Conservation (phyloP, 2,329 filamentous ascomycete genomes). For the Alternaria consortialis region DNA sequence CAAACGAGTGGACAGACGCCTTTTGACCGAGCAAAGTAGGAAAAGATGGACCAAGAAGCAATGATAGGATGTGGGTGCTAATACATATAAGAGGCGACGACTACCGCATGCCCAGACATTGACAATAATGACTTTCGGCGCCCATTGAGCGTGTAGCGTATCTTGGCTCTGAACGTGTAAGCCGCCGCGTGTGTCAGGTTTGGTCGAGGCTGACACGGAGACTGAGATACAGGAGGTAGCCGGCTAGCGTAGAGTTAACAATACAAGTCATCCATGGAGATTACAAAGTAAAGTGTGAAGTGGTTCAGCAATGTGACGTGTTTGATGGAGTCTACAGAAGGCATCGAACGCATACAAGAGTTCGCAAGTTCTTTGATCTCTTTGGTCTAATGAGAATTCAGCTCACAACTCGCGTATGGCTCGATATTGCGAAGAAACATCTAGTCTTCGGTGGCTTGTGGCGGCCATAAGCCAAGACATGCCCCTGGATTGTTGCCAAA, state of each 20-base stretch:
- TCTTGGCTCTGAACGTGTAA: slow-evolving; percentile 21
- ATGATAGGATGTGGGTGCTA: neutral
- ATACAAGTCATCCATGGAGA: neutral
- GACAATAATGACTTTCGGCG: slow-evolving; percentile 4
- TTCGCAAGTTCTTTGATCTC: neutral
- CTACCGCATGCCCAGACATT: slow-evolving; percentile 11
- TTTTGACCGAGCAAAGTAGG: slow-evolving; percentile 18
- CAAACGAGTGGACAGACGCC: slow-evolving; percentile 27
- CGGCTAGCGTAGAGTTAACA: neutral
- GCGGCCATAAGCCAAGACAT: slow-evolving; percentile 9
- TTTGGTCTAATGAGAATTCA: neutral
- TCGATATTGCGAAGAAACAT: neutral
- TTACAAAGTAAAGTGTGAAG: neutral
- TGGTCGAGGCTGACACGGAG: slow-evolving; percentile 4
- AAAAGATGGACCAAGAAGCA: slow-evolving; percentile 12
- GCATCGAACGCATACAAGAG: neutral
- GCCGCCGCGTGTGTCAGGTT: slow-evolving; percentile 17
- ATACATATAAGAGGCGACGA: slow-evolving; percentile 12
- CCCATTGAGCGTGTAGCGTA: slow-evolving; percentile 12
- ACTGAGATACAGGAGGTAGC: slow-evolving; percentile 1
- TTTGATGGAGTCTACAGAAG: neutral
- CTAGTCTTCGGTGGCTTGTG: neutral
- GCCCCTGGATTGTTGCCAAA: slow-evolving; percentile 8
- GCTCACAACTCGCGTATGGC: neutral
- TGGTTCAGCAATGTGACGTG: neutral